Base-by-base conservation (phyloP, 2,329 filamentous ascomycete species). In the Phyllosticta ampelicida region DNA sequence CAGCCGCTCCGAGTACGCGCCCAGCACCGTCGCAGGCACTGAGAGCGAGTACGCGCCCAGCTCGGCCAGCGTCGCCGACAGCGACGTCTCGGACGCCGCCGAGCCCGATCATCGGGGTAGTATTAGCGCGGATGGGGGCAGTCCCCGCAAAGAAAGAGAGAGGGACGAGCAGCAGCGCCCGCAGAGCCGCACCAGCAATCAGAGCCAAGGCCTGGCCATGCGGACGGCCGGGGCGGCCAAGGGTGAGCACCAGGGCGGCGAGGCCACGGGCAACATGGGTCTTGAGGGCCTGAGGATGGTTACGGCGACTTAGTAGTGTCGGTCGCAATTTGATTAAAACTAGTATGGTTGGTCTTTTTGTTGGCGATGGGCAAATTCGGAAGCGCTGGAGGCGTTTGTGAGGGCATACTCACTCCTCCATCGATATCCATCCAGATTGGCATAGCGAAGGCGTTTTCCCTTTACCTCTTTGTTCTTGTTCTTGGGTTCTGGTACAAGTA, bases 11-110 rank as follows among this genome's bases (percentile, higher is more conserved):
- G 57, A 59, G 16, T 59, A 59, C 29, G 57, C 57, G 1, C 57
- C 57, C 13, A 55, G 52, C 28, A 59, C 57, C 9, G 53, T 59
- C 8, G 57, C 51, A 3, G 56, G 56, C 30, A 54, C 56, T 9
- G 56, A 54, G 19, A 58, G 56, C 48, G 56, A 58, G 20, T 58
- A 58, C 20, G 51, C 56, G 5, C 56, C 56, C 1, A 58, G 56
- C 19, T 51, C 51, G 9, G 56, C 51, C 16, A 52, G 56, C 19
- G 48, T 54, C 16, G 51, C 56, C 20, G 56, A 58, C 16, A 50
- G 50, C 18, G 56, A 58, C 18, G 51, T 51, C 1, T 58, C 56
- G 9, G 26, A 48, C 8, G 29, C 30, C 19, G 56, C 36, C 9
- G 44, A 48, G 44, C 13, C 13, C 4, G 44, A 48, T 16, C 13